Base-by-base conservation (phyloP, 192 early-diverging fungal genomes). In the Umbelopsis sp. region DNA sequence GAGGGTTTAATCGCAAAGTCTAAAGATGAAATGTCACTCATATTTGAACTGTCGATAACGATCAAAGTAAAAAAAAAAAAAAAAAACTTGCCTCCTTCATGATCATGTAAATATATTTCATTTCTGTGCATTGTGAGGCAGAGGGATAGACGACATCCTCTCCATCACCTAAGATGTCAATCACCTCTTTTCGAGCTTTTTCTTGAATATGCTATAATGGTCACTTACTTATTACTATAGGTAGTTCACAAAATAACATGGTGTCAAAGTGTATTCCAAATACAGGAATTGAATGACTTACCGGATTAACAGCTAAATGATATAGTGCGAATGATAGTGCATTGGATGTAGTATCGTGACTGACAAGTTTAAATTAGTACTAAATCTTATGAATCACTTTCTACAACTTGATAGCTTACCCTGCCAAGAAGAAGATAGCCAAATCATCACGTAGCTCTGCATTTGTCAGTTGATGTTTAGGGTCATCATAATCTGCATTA, bases 111-210 rank as follows among this genome's bases (percentile, higher is more conserved):
- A 47, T 54, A 56, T 87, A 89, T n/a, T 73, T 76, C 3, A 89
- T 75, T 53, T 84, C 73, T 70, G 82, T 85, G 1, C 82, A 43
- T 74, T 89, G 82, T 26, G 82, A 82, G 67, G 79, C 80, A 20
- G 79, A 82, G 2, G 69, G 53, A 29, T 70, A 49, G 22, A 75
- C 56, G 24, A 45, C 32, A 38, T 75, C 68, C 6, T 21, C 36
- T 4, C 47, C 54, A 14, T 70, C n/a, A n/a, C n/a, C n/a, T n/a
- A n/a, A n/a, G n/a, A n/a, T n/a, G n/a, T n/a, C n/a, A n/a, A n/a
- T n/a, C 68, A 17, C 68, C 74, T 75, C 74, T 0, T 45, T 26
- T 4, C 74, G 74, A 22, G 67, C 74, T 16, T 69, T 69, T 50
- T 70, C 54, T 65, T 75, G 74, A 10, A 62, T 49, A 24, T 75